These are phyloP conservation scores for Rauvolfia tetraphylla DNA, from an alignment of 257 asterid species.

Conservation along the genomic window DNA sequence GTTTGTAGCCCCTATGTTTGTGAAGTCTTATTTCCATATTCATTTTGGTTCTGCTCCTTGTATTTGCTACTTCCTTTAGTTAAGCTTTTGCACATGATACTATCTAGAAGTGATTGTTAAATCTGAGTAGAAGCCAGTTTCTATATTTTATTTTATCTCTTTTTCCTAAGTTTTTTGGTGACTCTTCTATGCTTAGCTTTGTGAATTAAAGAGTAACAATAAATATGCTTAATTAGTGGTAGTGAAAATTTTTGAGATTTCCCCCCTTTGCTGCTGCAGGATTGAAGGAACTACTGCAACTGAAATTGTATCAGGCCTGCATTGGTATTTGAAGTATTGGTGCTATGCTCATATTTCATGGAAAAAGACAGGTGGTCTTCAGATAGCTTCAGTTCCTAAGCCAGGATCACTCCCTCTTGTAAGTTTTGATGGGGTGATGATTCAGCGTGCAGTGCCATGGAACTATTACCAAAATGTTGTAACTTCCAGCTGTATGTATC, in stretches of 20 bases:
- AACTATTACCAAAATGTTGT: constrained; percentile 97
- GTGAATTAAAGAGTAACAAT: neutral
- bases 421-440: constrained; percentile 47
- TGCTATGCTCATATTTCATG: constrained; percentile 96
- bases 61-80: neutral
- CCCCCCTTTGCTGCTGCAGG: constrained; percentile 30
- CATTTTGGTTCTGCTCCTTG: neutral
- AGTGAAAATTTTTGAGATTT: constrained; percentile 3
- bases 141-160: neutral
- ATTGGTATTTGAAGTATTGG: constrained; percentile 89
- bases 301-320: constrained; percentile 87
- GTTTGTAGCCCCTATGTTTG: neutral
- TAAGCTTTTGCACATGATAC: neutral
- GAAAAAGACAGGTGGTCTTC: constrained; percentile 94
- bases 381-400: constrained; percentile 72
- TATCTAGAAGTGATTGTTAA: neutral
- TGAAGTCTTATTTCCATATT: neutral
- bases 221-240: constrained; percentile 16
- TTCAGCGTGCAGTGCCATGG: constrained; percentile 88
- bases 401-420: constrained; percentile 81
- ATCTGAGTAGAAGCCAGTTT: neutral
- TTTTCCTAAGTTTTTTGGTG: neutral
- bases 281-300: constrained; percentile 87
- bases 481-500: constrained; percentile 90
- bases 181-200: neutral